Percentiles rank a stretch among this genome's conserved stretches.
Evolutionary conservation across 2,329 filamentous ascomycete genomes (phyloP).

Genomic region (Pestalotiopsis sp.): DNA sequence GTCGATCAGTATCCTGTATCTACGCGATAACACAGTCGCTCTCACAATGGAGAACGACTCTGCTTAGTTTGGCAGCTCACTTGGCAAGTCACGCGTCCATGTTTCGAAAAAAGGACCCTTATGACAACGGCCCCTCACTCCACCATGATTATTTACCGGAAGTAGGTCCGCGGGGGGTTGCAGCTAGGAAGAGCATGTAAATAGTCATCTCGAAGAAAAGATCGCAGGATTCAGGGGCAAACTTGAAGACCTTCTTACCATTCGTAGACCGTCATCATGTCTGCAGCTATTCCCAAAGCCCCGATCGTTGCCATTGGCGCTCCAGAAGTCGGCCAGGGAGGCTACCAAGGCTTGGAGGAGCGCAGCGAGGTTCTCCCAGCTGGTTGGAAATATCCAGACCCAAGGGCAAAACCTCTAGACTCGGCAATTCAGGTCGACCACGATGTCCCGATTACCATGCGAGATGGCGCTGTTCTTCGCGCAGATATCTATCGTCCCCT

Average conservation of each 20-base stretch:
- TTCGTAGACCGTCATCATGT: neutral
- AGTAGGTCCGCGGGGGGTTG: neutral
- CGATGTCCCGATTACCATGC: conserved; percentile 21
- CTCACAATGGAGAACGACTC: neutral
- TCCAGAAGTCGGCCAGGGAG: conserved; percentile 13
- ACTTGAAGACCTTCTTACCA: neutral
- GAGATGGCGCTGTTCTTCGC: conserved; percentile 24
- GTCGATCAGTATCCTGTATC: neutral
- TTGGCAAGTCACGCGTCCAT: neutral
- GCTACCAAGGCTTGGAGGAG: conserved; percentile 14
- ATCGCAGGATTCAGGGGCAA: neutral
- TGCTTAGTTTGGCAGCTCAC: neutral
- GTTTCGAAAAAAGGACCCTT: neutral
- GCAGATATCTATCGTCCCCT: conserved; percentile 26
- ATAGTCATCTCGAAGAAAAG: neutral
- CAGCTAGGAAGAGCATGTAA: neutral
- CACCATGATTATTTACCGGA: neutral
- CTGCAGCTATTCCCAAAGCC: conserved; percentile 6
- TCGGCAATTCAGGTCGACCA: conserved; percentile 16
- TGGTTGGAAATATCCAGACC: conserved; percentile 14
- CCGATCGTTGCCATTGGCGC: conserved; percentile 12
- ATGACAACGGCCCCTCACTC: neutral
- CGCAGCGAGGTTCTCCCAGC: conserved; percentile 13
- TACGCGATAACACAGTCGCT: neutral
- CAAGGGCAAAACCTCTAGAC: conserved; percentile 5